These are phyloP conservation scores for Epichloe bromicola DNA, from an alignment of 2,329 filamentous ascomycete species.

Conservation along the genomic window DNA sequence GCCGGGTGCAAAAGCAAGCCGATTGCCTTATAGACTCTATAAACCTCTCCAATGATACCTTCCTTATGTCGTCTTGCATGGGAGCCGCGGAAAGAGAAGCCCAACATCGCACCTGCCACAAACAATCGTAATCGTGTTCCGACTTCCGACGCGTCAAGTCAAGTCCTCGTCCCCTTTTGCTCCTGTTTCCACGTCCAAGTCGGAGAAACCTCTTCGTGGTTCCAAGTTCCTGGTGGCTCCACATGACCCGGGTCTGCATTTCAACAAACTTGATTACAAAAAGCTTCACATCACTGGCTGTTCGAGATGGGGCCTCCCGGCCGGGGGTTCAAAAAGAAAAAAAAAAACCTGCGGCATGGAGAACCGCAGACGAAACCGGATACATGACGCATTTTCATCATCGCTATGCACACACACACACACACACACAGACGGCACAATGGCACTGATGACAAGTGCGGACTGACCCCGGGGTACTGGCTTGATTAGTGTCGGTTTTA, in stretches of 20 bases:
- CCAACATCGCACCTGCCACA: not conserved
- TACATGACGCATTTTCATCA: not conserved
- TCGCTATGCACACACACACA: not conserved
- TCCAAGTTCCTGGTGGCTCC: not conserved
- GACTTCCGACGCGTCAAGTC: not conserved
- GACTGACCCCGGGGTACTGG: not conserved
- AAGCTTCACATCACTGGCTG: not conserved
- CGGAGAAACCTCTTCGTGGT: too few relatives aligned
- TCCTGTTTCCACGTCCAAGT: not conserved
- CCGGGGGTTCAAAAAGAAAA: not conserved
- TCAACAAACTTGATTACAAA: not conserved
- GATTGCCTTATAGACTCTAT: too few relatives aligned
- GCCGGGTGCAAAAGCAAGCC: not conserved
- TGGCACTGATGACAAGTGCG: too few relatives aligned
- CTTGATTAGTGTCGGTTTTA: too few relatives aligned
- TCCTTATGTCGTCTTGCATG: too few relatives aligned
- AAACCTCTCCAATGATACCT: too few relatives aligned
- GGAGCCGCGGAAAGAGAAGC: not conserved
- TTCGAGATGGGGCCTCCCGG: not conserved
- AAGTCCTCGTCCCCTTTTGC: not conserved
- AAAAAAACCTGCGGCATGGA: not conserved
- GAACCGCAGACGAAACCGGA: not conserved
- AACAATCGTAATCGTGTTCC: not conserved
- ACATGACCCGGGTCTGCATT: not conserved
- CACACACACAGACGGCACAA: not conserved